A percentile compares a stretch with the other conserved stretches of the same genome.
phyloP scores from a whole-genome alignment of 2,329 filamentous ascomycete species.

The Aspergillus aculeatinus region DNA sequence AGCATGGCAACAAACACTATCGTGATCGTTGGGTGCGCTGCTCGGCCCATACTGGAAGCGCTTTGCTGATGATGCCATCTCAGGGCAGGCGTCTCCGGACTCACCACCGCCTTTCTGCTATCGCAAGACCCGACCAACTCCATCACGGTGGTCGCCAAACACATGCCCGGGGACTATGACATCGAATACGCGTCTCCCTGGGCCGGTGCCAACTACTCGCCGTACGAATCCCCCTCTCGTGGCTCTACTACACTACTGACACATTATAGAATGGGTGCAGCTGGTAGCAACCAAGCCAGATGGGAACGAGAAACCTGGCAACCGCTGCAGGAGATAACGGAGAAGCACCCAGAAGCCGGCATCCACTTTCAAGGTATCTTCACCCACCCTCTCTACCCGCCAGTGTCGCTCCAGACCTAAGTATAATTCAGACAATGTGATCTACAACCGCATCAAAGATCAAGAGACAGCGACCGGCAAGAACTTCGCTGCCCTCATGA shows the following conservation, averaged over 20 bases:
- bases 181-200: slow-evolving; percentile 85
- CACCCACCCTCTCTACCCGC: no score
- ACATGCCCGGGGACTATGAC: slow-evolving; percentile 89
- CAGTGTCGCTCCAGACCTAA: background rate
- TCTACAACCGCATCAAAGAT: slow-evolving; percentile 65
- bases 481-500: slow-evolving; percentile 65
- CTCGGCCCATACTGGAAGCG: no score
- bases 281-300: slow-evolving; percentile 18
- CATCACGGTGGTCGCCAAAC: slow-evolving; percentile 72
- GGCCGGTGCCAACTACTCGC: slow-evolving; percentile 77
- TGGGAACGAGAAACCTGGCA: slow-evolving; percentile 57
- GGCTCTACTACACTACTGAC: background rate
- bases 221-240: slow-evolving; percentile 48
- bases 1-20: background rate
- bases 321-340: slow-evolving; percentile 56
- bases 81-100: background rate
- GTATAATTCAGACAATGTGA: slow-evolving; percentile 24
- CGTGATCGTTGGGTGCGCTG: background rate
- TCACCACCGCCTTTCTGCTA: background rate
- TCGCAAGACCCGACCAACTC: background rate
- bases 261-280: background rate
- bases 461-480: slow-evolving; percentile 50
- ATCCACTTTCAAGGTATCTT: slow-evolving; percentile 68
- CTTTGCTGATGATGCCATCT: background rate
- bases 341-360: slow-evolving; percentile 69